Evolutionary conservation across 1,284 basidiomycete species (phyloP), one percentile per base, ranked within the genome.

Genomic region (Paramarasmius palmivorus): DNA sequence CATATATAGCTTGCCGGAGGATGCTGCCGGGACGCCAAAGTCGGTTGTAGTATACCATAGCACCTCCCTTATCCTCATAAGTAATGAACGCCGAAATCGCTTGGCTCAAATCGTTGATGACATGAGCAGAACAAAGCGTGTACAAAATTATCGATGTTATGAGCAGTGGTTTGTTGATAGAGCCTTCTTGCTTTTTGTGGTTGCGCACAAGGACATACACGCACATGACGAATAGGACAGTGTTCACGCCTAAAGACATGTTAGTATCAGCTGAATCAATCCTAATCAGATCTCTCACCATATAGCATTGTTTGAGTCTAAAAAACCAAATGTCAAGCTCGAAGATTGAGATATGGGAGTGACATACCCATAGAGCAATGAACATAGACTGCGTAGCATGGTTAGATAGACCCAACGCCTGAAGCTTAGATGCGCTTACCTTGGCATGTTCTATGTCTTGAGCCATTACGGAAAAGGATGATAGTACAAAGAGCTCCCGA

Each of bases 231-330:
- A 32, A 47, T 8, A 47, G 26, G 20, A 47, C 45, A 5, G 45
- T 47, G 45, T 29, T 29, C 15, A 35, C 6, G 23, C 45, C 45
- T 47, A 17, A 6, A 53, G 17, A 17, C 5, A 66, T 2, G 75
- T 75, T 19, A 68, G 69, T 52, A 70, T 68, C 15, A 77, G 77
- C 3, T 67, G 65, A 52, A 32, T 12, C 29, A 32, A 32, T 6
- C 7, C 6, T 12, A 6, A 12, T 12, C 12, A 12, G 12, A 32
- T 12, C 6, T 12, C 7, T 32, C 12, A 32, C 29, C 29, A 12
- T 32, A 32, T 32, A 32, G 29, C 29, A 32, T 32, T 32, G 29
- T 32, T 32, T 32, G 29, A 32, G 29, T 32, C 29, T 32, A 32
- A 6, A 12, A 6, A 12, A 32, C 6, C 29, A 32, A 6, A 32